Conservation (phyloP, 305 asterid genomes). For the Fraxinus sp. region DNA sequence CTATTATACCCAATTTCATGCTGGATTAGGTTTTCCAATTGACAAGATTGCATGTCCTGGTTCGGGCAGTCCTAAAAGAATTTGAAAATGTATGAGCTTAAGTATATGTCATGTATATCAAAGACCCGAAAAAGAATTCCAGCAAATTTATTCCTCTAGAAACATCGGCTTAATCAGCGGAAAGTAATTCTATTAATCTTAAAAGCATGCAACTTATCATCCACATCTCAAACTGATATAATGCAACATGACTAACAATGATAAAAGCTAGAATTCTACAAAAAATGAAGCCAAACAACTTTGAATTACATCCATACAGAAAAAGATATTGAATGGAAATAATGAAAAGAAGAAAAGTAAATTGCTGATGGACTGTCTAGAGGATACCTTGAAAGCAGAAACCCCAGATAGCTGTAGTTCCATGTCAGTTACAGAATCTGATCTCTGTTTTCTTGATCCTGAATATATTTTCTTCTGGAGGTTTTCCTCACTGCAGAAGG, state of each 20-base stretch:
- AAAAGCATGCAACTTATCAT: neutral
- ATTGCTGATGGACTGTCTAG: conserved; percentile 6
- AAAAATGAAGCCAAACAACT: neutral
- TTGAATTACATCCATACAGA: neutral
- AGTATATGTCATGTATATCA: conserved; percentile 11
- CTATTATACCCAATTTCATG: conserved; percentile 18
- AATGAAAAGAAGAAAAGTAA: neutral
- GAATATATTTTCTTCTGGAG: neutral
- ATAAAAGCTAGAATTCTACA: neutral
- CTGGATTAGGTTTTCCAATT: conserved; percentile 24
- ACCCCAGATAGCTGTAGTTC: conserved; percentile 2
- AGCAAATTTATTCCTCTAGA: neutral
- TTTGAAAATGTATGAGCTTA: conserved; percentile 16
- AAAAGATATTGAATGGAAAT: neutral
- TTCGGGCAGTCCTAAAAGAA: conserved; percentile 27
- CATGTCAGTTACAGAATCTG: conserved; percentile 13
- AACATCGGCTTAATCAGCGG: neutral
- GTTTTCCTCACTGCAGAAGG: conserved; percentile 28
- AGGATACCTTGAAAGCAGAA: conserved; percentile 23
- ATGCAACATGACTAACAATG: neutral
- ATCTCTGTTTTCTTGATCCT: conserved; percentile 17
- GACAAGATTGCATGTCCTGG: conserved; percentile 22
- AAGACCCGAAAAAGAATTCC: neutral
- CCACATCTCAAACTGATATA: neutral
- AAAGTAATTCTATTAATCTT: neutral